Conservation (phyloP, 2,329 filamentous ascomycete genomes). For the Zasmidium cellare region DNA sequence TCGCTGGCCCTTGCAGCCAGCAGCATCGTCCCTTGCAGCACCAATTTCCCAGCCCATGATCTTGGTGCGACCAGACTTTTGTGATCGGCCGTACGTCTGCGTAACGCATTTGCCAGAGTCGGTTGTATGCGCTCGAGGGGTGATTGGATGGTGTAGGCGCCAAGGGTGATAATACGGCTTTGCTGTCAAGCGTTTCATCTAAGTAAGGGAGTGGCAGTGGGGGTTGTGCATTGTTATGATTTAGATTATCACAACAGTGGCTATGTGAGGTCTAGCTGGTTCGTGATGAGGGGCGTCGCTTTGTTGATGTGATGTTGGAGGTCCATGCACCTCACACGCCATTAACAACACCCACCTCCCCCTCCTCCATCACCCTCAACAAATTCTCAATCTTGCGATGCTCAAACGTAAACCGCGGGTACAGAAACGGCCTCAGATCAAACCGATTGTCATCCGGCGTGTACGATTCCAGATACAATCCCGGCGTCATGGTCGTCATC, state of each 20-base stretch:
- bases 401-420: constrained; percentile 49
- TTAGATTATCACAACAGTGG: no score
- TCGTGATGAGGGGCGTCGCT: no score
- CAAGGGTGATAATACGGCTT: neutral
- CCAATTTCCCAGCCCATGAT: neutral
- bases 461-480: constrained; percentile 56
- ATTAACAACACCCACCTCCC: constrained; percentile 15
- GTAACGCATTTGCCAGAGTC: neutral
- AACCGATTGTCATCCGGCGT: constrained; percentile 53
- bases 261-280: no score
- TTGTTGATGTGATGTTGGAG: neutral
- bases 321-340: neutral
- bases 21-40: constrained; percentile 4
- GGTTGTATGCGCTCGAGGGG: neutral
- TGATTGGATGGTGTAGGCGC: neutral
- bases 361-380: constrained; percentile 40
- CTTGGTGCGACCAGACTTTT: constrained; percentile 1
- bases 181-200: no score
- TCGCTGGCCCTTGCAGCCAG: neutral
- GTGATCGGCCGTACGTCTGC: no score
- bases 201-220: no score
- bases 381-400: constrained; percentile 52
- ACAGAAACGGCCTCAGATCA: constrained; percentile 59
- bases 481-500: constrained; percentile 60
- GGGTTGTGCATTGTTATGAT: no score